These are phyloP conservation scores for Rickenella mellea DNA, from an alignment of 768 basidiomycete species.

Conservation along the genomic window DNA sequence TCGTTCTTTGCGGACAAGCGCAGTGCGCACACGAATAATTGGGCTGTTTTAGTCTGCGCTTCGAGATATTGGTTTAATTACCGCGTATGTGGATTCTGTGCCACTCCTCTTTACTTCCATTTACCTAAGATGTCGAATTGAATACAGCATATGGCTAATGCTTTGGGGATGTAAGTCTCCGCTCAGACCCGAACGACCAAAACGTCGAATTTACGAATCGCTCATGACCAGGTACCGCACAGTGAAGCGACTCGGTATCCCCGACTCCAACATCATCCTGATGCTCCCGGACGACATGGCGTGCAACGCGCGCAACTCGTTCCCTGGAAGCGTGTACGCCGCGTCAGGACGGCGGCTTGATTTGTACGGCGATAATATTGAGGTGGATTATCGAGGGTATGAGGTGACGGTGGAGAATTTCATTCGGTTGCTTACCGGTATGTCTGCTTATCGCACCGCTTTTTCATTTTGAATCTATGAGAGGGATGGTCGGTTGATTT, in stretches of 20 bases:
- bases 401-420: constrained; percentile 98
- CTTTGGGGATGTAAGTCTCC: constrained; percentile 81
- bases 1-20: too few relatives aligned
- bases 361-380: constrained; percentile 92
- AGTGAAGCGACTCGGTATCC: constrained; percentile 94
- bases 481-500: neutral
- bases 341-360: constrained; percentile 75
- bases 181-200: neutral
- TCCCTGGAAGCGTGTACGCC: constrained; percentile 89
- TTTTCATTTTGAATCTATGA: neutral
- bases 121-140: neutral
- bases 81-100: constrained; percentile 44
- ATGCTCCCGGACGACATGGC: constrained; percentile 98
- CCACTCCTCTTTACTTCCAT: neutral
- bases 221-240: constrained; percentile 77
- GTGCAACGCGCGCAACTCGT: constrained; percentile 87
- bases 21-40: constrained; percentile 85
- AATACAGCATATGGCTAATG: constrained; percentile 94
- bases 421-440: constrained; percentile 84
- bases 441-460: constrained; percentile 13
- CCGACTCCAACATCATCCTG: constrained; percentile 97
- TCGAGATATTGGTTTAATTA: constrained; percentile 99
- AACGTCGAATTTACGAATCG: constrained; percentile 3
- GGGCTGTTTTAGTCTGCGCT: constrained; percentile 94
- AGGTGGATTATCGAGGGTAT: constrained; percentile 97